phyloP scores from a whole-genome alignment of 352 stramenopile species.

The Stramenopiles sp. region DNA sequence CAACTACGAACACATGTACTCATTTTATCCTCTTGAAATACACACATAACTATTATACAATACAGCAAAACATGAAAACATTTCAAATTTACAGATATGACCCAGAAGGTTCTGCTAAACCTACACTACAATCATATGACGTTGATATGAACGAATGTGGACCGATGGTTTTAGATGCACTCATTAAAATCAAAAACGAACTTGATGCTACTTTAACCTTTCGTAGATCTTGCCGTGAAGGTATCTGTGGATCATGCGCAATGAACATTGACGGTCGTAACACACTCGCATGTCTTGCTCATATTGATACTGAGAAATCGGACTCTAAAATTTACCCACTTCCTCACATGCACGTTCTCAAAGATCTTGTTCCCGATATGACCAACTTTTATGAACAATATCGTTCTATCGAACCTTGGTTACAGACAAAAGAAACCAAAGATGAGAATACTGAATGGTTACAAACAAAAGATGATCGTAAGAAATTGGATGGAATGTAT shows the following conservation, averaged over 20 bases:
- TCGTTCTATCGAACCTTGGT: constrained; percentile 87
- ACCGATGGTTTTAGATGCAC: constrained; percentile 92
- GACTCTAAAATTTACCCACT: constrained; percentile 89
- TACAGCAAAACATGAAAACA: constrained; percentile 74
- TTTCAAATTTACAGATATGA: constrained; percentile 98
- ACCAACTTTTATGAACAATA: constrained; percentile 96
- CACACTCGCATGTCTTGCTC: constrained; percentile 80
- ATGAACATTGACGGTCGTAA: constrained; percentile 99
- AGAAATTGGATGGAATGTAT: constrained; percentile 98
- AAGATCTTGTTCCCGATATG: constrained; percentile 94
- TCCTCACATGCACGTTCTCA: constrained; percentile 96
- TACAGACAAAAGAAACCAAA: constrained; percentile 62
- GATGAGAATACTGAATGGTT: constrained; percentile 24
- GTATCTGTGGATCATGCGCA: constrained; percentile 92
- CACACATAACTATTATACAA: no score
- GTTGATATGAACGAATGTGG: constrained; percentile 84
- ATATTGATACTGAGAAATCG: constrained; percentile 32
- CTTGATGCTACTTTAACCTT: constrained; percentile 92
- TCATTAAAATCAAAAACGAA: constrained; percentile 98
- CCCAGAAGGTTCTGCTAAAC: constrained; percentile 57
- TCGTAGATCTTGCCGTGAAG: constrained; percentile 81
- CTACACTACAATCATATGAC: constrained; percentile 72
- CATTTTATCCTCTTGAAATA: no score
- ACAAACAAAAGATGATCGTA: constrained; percentile 72
- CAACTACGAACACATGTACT: constrained; percentile 28